Percentiles rank a stretch among this genome's conserved stretches.
Evolutionary conservation across 805 yeast genomes (phyloP).

Genomic region (Kuraishia cidri): DNA sequence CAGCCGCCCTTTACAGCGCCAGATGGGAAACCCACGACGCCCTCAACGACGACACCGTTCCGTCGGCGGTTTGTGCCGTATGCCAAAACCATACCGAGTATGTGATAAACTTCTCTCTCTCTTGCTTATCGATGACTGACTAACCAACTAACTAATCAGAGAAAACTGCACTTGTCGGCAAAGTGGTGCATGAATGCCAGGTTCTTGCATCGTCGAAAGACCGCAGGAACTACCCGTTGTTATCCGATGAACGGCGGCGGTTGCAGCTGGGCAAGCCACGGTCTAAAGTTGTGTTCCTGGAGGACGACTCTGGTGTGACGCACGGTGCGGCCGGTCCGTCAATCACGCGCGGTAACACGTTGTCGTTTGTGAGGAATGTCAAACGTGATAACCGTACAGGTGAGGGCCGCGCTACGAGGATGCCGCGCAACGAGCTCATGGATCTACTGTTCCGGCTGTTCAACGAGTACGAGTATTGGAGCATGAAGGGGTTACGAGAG

Average conservation of each 20-base stretch:
- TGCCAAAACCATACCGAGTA: slow-evolving; percentile 83
- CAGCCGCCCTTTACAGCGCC: no score
- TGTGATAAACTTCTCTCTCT: no score
- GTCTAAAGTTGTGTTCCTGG: slow-evolving; percentile 61
- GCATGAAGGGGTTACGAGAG: slow-evolving; percentile 87
- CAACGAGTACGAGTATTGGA: slow-evolving; percentile 96
- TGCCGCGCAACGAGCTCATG: slow-evolving; percentile 87
- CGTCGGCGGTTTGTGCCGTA: slow-evolving; percentile 53
- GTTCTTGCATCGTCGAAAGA: slow-evolving; percentile 73
- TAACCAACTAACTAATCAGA: no score
- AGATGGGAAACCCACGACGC: no score
- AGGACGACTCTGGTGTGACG: slow-evolving; percentile 79
- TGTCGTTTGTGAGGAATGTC: slow-evolving; percentile 57
- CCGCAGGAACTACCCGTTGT: slow-evolving; percentile 53
- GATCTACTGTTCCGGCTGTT: slow-evolving; percentile 83
- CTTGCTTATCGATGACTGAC: no score
- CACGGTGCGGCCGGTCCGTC: slow-evolving; percentile 84
- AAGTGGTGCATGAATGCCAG: slow-evolving; percentile 87
- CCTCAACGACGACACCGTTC: no score
- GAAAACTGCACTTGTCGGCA: slow-evolving; percentile 79
- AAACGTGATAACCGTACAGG: slow-evolving; percentile 28
- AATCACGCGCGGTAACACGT: slow-evolving; percentile 56
- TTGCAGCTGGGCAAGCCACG: slow-evolving; percentile 48
- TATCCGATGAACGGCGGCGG: slow-evolving; percentile 43
- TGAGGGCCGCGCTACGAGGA: slow-evolving; percentile 87